Base-by-base conservation (phyloP, 2,329 filamentous ascomycete species). In the Geosmithia morbida region DNA sequence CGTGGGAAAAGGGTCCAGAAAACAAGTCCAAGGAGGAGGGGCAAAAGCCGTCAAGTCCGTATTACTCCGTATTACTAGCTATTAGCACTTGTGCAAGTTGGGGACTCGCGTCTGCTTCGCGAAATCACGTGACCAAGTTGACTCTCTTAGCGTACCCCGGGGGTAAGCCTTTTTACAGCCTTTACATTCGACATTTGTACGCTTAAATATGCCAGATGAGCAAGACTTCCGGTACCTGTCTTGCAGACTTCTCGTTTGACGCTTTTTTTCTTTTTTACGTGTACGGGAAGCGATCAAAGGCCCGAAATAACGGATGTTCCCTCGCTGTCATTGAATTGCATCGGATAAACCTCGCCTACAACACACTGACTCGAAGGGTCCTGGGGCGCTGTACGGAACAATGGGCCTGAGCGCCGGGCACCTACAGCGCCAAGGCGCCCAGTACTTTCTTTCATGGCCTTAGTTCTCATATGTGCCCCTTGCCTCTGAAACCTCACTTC, bases 61-160 rank as follows among this genome's bases (percentile, higher is more conserved):
- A n/a, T n/a, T n/a, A n/a, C 29, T 30, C 29, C 29, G 29, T 30
- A 6, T 7, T 30, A 30, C 29, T 7, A 6, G 29, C n/a, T 26
- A 26, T 8, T 26, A 26, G 22, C 4, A 26, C 22, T 8, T 8
- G 22, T 26, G 22, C 22, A 26, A 4, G 22, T 26, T 37, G 11
- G 33, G 33, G 33, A 13, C 11, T 37, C 33, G 33, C 33, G 33
- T 37, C 33, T 6, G 33, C 6, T 7, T 60, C 60, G 58, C 60
- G 60, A 53, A 51, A 50, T 62, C 60, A 62, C 58, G 54, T 62
- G 60, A 52, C 14, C 0, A 20, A 10, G 14, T 11, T 7, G 20
- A n/a, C n/a, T 10, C 43, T 41, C 17, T 37, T 37, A 13, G 22
- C 22, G 22, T 26, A 26, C 4, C 22, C 22, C n/a, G n/a, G n/a